Evolutionary conservation across 768 basidiomycete species (phyloP), one percentile per base, ranked within the genome.

Genomic region (Lactarius pseudohatsudake): DNA sequence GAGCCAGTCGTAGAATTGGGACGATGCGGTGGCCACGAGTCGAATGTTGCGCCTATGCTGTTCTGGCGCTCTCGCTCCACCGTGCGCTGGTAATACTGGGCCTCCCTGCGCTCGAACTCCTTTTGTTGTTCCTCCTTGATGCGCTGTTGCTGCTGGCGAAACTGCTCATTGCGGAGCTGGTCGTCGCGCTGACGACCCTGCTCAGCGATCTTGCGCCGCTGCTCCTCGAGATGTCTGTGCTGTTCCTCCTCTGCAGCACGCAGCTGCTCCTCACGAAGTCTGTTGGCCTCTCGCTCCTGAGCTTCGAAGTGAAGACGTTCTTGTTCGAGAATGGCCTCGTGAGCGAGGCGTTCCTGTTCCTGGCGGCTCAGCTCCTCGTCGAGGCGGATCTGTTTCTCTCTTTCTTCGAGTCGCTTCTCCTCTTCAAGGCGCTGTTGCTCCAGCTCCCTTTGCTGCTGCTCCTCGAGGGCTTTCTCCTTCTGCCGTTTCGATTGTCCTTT

Each of bases 181-280:
- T 71, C 70, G 9, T 70, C 66, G 57, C 69, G 68, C 15, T 65
- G 60, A 4, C 65, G 65, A 53, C 45, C 58, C 11, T 62, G 80
- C 76, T 70, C 75, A 75, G 61, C 50, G 75, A 76, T 69, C 76
- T 61, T 81, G 57, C 62, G 66, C 3, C 66, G 66, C 41, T 67
- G 66, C 40, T 82, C 79, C 64, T 78, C 75, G 68, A 80, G 77
- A 7, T 34, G 40, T 66, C 78, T 76, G 57, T 45, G 58, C 36
- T 22, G 41, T 13, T 63, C 70, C 47, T 62, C 72, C 64, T 61
- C 65, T 43, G 54, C 59, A 65, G 57, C 28, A 2, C 64, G 62
- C 34, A 28, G 20, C 41, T 62, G 63, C 43, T 61, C 71, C 62
- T 67, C 56, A 43, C 47, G 62, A 45, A 61, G n/a, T 47, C 66